Evolutionary conservation across 1,139 yeast species (phyloP), one percentile per base, ranked within the genome.

Genomic region (Suhomyces guaymorum): DNA sequence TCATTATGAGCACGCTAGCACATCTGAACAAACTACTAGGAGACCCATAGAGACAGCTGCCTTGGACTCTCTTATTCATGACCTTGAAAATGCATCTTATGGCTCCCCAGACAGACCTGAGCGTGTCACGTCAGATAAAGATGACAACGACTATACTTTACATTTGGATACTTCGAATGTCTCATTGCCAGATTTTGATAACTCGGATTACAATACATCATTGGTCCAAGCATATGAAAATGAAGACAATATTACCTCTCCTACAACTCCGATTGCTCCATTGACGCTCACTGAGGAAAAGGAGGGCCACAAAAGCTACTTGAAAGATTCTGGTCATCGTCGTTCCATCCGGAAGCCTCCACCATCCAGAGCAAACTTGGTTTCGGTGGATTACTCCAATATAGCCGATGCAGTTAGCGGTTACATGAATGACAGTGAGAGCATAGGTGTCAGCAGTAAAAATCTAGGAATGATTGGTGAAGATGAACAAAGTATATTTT

Each of bases 321-420:
- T 66, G 17, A 52, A 46, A 23, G 55, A 54, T 14, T 52, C 59
- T 18, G 62, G 62, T 5, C 64, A 65, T 35, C 56, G 50, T 34
- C 58, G 55, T 7, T 67, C 73, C 1, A 52, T 68, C 7, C 47
- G 69, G 29, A 64, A 64, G 34, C 66, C 69, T 0, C 67, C 67
- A 5, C 55, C 59, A 14, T 41, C 37, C 22, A 36, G 61, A 37
- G 35, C 43, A 16, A 43, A 51, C 18, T 45, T 57, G 28, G 52
- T 57, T 9, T 54, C 60, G 1, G 61, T 50, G 11, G 62, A 54
- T 30, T 56, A 57, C 29, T 46, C 60, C 4, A 54, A 51, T 27
- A 57, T 57, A 23, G 63, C 58, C 7, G 61, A 55, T 37, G 59
- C 59, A 4, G 54, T 57, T 5, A 47, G 55, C 33, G 56, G 55